Evolutionary conservation across 768 basidiomycete genomes (phyloP).

Genomic region (Albatrellus ellisii): DNA sequence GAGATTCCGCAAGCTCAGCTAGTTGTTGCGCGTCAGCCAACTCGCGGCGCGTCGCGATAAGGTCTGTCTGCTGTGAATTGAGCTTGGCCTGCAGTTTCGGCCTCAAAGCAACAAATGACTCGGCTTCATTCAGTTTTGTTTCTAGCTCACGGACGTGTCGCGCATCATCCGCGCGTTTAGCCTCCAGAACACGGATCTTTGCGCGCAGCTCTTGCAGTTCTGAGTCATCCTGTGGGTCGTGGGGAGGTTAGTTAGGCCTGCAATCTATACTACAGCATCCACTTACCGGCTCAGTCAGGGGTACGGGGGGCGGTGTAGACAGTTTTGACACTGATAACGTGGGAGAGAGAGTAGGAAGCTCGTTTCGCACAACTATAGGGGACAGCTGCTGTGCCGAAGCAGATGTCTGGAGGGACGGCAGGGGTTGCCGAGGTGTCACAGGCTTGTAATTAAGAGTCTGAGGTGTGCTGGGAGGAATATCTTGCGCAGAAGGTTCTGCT

Average conservation of each 20-base stretch:
- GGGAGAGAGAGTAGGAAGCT: not conserved
- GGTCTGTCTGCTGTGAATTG: conserved; percentile 65
- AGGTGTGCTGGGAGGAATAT: conserved; percentile 5
- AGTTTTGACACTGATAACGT: not conserved
- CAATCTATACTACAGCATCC: not conserved
- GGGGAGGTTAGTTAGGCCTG: not conserved
- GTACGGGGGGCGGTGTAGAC: conserved; percentile 5
- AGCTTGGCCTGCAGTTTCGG: conserved; percentile 89
- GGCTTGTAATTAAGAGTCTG: conserved; percentile 25
- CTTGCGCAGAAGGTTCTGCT: too few relatives aligned
- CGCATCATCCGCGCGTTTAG: conserved; percentile 76
- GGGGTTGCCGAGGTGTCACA: conserved; percentile 5
- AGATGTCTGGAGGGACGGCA: conserved; percentile 1
- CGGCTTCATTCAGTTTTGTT: conserved; percentile 69
- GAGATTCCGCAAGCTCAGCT: conserved; percentile 52
- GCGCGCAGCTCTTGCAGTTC: conserved; percentile 73
- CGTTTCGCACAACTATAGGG: conserved; percentile 8
- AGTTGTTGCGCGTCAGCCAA: conserved; percentile 68
- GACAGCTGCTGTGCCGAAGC: conserved; percentile 2
- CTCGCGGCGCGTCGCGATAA: conserved; percentile 61
- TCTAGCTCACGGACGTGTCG: conserved; percentile 79
- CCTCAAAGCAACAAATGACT: conserved; percentile 69
- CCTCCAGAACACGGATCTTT: conserved; percentile 77
- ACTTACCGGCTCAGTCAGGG: conserved; percentile 1
- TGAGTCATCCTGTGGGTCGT: conserved; percentile 26